Percentiles rank a stretch among this genome's conserved stretches.
Conservation (phyloP, 768 basidiomycete species). For the Boletus eberwhitei region DNA sequence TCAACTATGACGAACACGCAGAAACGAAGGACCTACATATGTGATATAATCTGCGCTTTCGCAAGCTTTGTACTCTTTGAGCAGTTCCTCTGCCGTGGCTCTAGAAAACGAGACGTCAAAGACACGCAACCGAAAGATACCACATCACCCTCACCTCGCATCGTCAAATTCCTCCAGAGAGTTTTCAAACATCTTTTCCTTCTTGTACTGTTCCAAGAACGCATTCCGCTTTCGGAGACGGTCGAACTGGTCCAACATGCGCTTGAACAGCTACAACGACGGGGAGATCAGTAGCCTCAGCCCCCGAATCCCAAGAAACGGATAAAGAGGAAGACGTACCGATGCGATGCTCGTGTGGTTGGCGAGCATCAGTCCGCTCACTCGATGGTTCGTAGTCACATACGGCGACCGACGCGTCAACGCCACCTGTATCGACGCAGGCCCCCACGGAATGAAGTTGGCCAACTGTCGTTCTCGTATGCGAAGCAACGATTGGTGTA, state of each 20-base stretch:
- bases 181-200: slow-evolving; percentile 93
- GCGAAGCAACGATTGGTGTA: slow-evolving; percentile 94
- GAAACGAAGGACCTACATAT: slow-evolving; percentile 50
- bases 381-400: slow-evolving; percentile 83
- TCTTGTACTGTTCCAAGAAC: slow-evolving; percentile 96
- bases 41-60: slow-evolving; percentile 94
- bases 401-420: slow-evolving; percentile 90
- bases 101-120: slow-evolving; percentile 37
- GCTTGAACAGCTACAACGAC: slow-evolving; percentile 75
- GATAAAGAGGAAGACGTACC: slow-evolving; percentile 43
- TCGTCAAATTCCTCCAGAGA: slow-evolving; percentile 96
- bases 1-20: neutral
- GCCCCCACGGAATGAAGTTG: slow-evolving; percentile 99
- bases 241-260: slow-evolving; percentile 95
- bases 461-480: slow-evolving; percentile 96
- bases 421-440: slow-evolving; percentile 96
- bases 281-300: neutral
- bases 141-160: slow-evolving; percentile 60
- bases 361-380: slow-evolving; percentile 97
- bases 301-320: too few species aligned
- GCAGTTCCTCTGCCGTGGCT: slow-evolving; percentile 79
- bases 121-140: neutral
- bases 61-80: slow-evolving; percentile 95
- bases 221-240: slow-evolving; percentile 83
- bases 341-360: slow-evolving; percentile 99